Conservation (phyloP, 176 grass and related monocot genomes). For the Tuctoria greenei region DNA sequence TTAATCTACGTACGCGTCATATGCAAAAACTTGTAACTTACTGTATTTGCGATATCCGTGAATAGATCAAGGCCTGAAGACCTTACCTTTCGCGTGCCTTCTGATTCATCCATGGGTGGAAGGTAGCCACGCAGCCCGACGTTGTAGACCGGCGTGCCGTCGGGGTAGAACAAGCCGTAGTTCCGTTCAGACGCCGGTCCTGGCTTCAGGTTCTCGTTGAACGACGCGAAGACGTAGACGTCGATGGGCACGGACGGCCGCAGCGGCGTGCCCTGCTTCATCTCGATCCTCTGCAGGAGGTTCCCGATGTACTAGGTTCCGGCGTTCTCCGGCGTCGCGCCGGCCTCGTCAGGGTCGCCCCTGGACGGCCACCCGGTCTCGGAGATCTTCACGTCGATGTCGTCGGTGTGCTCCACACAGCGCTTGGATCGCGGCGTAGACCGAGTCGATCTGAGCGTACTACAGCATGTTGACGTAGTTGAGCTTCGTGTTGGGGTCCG, state of each 20-base stretch:
- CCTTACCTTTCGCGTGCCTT: constrained; percentile 37
- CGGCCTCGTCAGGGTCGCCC: constrained; percentile 67
- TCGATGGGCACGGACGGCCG: constrained; percentile 60
- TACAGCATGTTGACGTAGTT: constrained; percentile 99
- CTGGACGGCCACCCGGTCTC: constrained; percentile 95
- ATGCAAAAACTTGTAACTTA: constrained; percentile 20
- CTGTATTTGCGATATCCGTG: background rate
- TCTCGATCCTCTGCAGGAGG: constrained; percentile 65
- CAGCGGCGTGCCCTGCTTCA: constrained; percentile 78
- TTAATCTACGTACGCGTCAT: background rate
- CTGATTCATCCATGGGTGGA: constrained; percentile 49
- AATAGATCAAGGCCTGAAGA: background rate
- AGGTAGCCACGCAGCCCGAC: constrained; percentile 76
- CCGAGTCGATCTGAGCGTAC: constrained; percentile 80
- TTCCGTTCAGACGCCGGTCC: constrained; percentile 84
- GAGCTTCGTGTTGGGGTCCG: constrained; percentile 58
- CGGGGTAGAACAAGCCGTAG: constrained; percentile 84
- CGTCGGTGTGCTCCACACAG: constrained; percentile 56
- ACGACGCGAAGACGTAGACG: constrained; percentile 81
- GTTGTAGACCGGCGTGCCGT: constrained; percentile 78
- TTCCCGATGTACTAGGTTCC: constrained; percentile 75
- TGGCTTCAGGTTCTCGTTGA: constrained; percentile 87
- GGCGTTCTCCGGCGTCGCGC: constrained; percentile 78
- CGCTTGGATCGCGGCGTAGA: constrained; percentile 65
- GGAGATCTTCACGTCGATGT: constrained; percentile 80